These are phyloP conservation scores for Amniculicola lignicola DNA, from an alignment of 495 filamentous ascomycete genomes.

Conservation along the genomic window DNA sequence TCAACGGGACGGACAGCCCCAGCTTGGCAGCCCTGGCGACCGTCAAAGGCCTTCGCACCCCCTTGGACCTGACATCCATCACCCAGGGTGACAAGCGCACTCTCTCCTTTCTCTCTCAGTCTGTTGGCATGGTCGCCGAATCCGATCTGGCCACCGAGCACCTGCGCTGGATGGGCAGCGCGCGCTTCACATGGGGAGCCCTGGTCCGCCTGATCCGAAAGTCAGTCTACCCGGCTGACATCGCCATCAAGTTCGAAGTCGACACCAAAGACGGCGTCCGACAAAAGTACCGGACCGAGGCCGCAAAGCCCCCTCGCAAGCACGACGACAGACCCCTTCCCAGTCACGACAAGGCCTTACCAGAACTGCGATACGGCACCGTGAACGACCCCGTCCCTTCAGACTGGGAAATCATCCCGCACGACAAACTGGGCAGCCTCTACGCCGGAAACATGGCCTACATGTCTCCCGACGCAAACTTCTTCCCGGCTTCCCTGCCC, in stretches of 20 bases:
- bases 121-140: slow-evolving; percentile 86
- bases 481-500: slow-evolving; percentile 83
- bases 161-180: slow-evolving; percentile 84
- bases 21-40: slow-evolving; percentile 74
- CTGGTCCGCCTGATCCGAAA: slow-evolving; percentile 66
- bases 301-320: slow-evolving; percentile 34
- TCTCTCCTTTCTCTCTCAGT: slow-evolving; percentile 87
- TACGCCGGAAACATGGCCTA: slow-evolving; percentile 93
- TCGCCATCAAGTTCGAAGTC: slow-evolving; percentile 76
- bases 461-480: slow-evolving; percentile 81
- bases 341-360: slow-evolving; percentile 50
- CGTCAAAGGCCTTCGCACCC: slow-evolving; percentile 77
- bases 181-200: slow-evolving; percentile 82
- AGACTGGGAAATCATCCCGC: slow-evolving; percentile 68
- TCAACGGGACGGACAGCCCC: slow-evolving; percentile 75
- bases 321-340: slow-evolving; percentile 20
- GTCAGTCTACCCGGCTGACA: slow-evolving; percentile 80
- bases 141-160: slow-evolving; percentile 84
- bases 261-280: slow-evolving; percentile 73
- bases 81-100: slow-evolving; percentile 71
- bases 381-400: slow-evolving; percentile 70
- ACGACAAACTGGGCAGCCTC: slow-evolving; percentile 83
- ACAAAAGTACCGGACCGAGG: slow-evolving; percentile 62
- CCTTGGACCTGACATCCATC: slow-evolving; percentile 81
- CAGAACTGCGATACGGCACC: slow-evolving; percentile 72